These are phyloP conservation scores for Vitis hybrid DNA, from an alignment of 177 flowering plant species.

Conservation along the genomic window DNA sequence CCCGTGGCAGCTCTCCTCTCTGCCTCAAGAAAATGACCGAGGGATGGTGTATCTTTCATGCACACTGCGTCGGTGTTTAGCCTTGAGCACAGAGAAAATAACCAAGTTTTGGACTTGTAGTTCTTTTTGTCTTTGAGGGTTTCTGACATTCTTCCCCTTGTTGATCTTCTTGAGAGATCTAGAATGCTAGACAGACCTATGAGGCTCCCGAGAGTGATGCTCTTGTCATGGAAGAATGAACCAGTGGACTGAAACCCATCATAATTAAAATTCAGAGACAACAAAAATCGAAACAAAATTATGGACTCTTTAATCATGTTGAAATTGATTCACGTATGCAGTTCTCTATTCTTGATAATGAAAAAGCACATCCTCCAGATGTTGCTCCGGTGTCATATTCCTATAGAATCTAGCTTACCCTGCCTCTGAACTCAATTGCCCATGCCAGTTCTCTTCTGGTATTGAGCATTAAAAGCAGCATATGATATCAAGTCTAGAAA, in stretches of 20 bases:
- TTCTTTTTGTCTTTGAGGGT: constrained; percentile 26
- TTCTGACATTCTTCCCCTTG: constrained; percentile 25
- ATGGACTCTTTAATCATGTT: background rate
- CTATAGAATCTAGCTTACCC: no score
- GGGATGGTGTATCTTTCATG: constrained; percentile 33
- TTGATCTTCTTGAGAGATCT: constrained; percentile 42
- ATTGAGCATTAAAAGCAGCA: background rate
- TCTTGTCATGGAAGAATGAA: constrained; percentile 54
- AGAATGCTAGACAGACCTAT: constrained; percentile 45
- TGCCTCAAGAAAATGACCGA: constrained; percentile 42
- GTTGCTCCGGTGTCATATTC: no score
- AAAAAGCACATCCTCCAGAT: background rate
- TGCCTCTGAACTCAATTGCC: no score
- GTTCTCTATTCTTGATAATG: background rate
- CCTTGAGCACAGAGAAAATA: constrained; percentile 46
- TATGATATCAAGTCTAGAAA: background rate
- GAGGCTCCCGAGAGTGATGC: constrained; percentile 56
- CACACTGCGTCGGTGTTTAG: constrained; percentile 46
- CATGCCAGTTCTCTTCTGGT: no score
- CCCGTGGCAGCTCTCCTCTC: constrained; percentile 37
- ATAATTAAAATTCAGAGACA: background rate
- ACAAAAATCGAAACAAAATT: background rate
- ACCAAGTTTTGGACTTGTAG: constrained; percentile 38
- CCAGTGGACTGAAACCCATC: constrained; percentile 43
- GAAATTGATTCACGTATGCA: background rate